Base-by-base conservation (phyloP, 257 asterid genomes). In the Avicennia marina region DNA sequence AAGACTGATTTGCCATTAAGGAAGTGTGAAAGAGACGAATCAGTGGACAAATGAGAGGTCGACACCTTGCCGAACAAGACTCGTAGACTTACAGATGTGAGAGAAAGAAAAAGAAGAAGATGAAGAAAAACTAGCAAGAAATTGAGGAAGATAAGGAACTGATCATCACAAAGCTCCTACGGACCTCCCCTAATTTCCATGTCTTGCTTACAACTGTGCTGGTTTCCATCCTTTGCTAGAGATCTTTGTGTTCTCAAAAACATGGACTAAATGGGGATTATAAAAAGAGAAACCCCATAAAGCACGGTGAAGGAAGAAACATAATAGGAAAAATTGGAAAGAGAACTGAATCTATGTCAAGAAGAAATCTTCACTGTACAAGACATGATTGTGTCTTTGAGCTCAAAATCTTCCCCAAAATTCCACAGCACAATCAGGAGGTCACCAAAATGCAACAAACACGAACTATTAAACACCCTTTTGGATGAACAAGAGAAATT, bases 61-160 rank as follows among this genome's bases (percentile, higher is more conserved):
- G 87, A 76, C 87, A 87, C 60, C 82, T 74, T 67, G 68, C 27
- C 27, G 55, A 19, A 59, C n/a, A n/a, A n/a, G n/a, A n/a, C n/a
- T n/a, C n/a, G 52, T 2, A 29, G 3, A 3, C 33, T 29, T 29
- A 29, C 33, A 29, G 33, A 29, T 29, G 56, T 55, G 63, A 41
- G 49, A 62, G 36, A 59, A 39, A 63, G 22, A 44, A 51, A 56
- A 33, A 43, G 58, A 64, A 38, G 36, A 39, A 53, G 46, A 38
- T 43, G 25, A 22, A 46, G 44, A 36, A 19, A 32, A 58, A 20
- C 32, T 46, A 39, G 31, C 67, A 59, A 50, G 10, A 63, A 60
- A 69, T 62, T 74, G 69, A 59, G 61, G 74, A 66, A 67, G 71
- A 66, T 46, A 48, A 52, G 72, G 51, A 51, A 77, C 51, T 73